phyloP scores from a whole-genome alignment of 805 yeast species.

The Tetrapisispora arboricola region DNA sequence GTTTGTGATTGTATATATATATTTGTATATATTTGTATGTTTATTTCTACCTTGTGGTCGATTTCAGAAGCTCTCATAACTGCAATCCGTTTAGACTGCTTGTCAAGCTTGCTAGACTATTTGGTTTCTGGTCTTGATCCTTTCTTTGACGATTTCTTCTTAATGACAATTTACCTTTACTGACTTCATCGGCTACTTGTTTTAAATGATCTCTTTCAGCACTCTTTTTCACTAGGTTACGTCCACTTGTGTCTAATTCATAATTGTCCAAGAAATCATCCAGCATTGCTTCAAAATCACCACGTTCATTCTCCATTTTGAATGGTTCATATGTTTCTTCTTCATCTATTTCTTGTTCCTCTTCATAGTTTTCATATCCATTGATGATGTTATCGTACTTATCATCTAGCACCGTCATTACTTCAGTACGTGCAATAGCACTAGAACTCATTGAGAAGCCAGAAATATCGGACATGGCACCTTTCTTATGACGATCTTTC shows the following conservation, averaged over 20 bases:
- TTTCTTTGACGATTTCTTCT: conserved; percentile 32
- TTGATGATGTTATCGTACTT: conserved; percentile 65
- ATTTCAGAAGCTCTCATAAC: conserved; percentile 7
- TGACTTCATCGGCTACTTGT: conserved; percentile 60
- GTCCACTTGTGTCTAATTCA: conserved; percentile 75
- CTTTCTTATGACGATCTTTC: conserved; percentile 65
- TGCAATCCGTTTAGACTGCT: conserved; percentile 19
- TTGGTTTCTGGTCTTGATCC: conserved; percentile 1
- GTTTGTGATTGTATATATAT: neutral
- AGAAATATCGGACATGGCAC: conserved; percentile 81
- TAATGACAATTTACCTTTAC: conserved; percentile 53
- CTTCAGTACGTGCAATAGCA: conserved; percentile 84
- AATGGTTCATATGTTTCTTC: conserved; percentile 53
- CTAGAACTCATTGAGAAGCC: conserved; percentile 93
- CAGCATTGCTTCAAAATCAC: conserved; percentile 69
- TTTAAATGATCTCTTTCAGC: conserved; percentile 45
- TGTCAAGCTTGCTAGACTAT: conserved; percentile 14
- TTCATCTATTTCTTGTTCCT: conserved; percentile 39
- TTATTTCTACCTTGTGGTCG: too few species aligned
- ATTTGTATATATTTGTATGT: neutral
- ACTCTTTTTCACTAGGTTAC: conserved; percentile 63
- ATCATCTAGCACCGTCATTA: conserved; percentile 80
- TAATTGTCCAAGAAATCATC: conserved; percentile 91
- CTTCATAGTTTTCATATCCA: conserved; percentile 48
- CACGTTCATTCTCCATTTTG: conserved; percentile 64